Conservation (phyloP, 2,329 filamentous ascomycete genomes). For the Colletotrichum camelliae region DNA sequence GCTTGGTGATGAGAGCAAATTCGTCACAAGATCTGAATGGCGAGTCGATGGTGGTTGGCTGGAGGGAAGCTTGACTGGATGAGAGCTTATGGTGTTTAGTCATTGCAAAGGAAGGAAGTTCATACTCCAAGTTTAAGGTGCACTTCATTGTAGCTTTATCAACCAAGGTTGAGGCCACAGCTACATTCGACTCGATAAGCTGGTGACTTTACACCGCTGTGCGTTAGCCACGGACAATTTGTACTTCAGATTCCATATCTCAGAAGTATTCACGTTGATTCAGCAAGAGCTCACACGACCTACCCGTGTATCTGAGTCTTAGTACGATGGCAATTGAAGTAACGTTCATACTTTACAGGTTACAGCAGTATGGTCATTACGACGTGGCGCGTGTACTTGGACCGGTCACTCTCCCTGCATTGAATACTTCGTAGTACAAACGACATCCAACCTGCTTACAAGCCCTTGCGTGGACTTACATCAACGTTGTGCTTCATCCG, state of each 20-base stretch:
- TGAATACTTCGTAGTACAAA: not conserved
- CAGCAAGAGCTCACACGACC: accelerated
- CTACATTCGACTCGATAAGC: not conserved
- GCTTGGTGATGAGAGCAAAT: slow-evolving; percentile 36
- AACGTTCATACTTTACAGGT: not conserved
- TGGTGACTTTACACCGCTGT: not conserved
- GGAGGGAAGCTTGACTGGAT: slow-evolving; percentile 44
- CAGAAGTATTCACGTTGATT: no score
- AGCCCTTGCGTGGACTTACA: no score
- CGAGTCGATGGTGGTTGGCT: slow-evolving; percentile 37
- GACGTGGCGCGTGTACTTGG: not conserved
- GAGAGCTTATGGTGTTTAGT: accelerated
- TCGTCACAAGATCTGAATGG: slow-evolving; percentile 27
- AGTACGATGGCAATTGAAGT: accelerated
- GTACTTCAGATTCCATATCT: not conserved
- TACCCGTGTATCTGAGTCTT: not conserved
- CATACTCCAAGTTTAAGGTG: not conserved
- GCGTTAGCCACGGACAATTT: not conserved
- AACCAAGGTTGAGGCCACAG: not conserved
- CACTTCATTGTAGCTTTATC: not conserved
- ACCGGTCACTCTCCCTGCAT: not conserved
- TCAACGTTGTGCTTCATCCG: no score
- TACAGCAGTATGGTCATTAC: not conserved
- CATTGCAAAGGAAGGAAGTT: not conserved
- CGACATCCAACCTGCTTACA: not conserved